Evolutionary conservation across 163 green algal genomes (phyloP), one percentile per base, ranked within the genome.

Genomic region (Trebouxiophyceae sp.): DNA sequence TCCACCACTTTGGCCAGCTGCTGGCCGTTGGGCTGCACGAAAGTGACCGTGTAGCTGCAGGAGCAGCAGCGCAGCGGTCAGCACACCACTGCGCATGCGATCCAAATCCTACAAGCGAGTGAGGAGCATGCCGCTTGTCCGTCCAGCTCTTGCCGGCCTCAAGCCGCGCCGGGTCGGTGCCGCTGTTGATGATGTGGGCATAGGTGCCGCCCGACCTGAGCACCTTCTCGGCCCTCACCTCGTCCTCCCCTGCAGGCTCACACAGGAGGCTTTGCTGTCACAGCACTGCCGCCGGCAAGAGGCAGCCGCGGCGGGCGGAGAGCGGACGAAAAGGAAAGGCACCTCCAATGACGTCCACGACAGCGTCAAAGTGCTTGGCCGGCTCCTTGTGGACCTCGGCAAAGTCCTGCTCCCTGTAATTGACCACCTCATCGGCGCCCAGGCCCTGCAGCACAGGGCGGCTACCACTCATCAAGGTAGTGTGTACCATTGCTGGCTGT

Each of bases 381-480:
- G 39, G 39, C 27, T 73, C 67, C 28, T 59, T 68, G 47, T 64
- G 71, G 2, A 60, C 31, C 8, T 67, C 45, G 19, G 47, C 30
- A 39, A 65, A 76, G 61, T 73, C 69, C n/a, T 76, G 59, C 59
- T 67, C 66, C 24, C 57, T 86, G 76, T 89, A 89, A 63, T 89
- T 73, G 2, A 89, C 64, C n/a, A 73, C 69, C 57, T 73, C 56
- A 66, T 86, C 78, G 3, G 78, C 82, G 0, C 81, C 81, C 62
- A 88, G 68, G 1, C 46, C 45, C 68, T 74, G 68, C 68, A 62
- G 3, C 27, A n/a, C n/a, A n/a, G n/a, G n/a, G n/a, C n/a, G n/a
- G n/a, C n/a, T n/a, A n/a, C n/a, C n/a, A n/a, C n/a, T n/a, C n/a
- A n/a, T n/a, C n/a, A n/a, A n/a, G n/a, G n/a, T n/a, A n/a, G n/a